Evolutionary conservation across 352 stramenopile species (phyloP).

Genomic region (Pseudoperonospora humuli): DNA sequence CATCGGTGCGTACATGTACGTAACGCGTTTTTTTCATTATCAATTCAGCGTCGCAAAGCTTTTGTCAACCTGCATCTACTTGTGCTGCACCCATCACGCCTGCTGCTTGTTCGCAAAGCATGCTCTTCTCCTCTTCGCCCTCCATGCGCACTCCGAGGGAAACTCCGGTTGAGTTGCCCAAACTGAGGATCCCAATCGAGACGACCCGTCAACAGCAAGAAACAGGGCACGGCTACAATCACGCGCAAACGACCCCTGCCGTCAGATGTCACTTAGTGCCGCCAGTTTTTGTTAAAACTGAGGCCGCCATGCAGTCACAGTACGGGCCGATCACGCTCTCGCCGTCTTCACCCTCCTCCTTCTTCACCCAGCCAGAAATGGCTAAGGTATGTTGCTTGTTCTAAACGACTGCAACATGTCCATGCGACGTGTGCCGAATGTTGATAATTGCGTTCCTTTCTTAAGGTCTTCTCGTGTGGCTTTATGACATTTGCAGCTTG

Average conservation of each 20-base stretch:
- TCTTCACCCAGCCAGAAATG: slow-evolving; percentile 31
- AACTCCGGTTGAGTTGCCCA: slow-evolving; percentile 15
- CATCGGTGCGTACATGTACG: neutral
- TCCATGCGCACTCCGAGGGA: neutral
- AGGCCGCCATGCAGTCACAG: neutral
- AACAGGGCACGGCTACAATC: slow-evolving; percentile 8
- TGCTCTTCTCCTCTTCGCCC: slow-evolving; percentile 11
- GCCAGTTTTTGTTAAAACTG: slow-evolving; percentile 14
- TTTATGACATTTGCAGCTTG: slow-evolving; percentile 36
- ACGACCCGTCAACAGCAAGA: slow-evolving; percentile 5
- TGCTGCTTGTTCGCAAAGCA: neutral
- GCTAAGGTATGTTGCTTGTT: slow-evolving; percentile 16
- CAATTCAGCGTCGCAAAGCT: slow-evolving; percentile 16
- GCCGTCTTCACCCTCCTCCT: slow-evolving; percentile 36
- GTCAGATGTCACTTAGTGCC: slow-evolving; percentile 8
- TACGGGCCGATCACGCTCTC: slow-evolving; percentile 23
- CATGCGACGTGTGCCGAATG: slow-evolving; percentile 5
- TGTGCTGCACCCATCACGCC: neutral
- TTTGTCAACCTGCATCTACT: neutral
- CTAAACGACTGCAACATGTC: slow-evolving; percentile 2
- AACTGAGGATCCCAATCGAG: slow-evolving; percentile 18
- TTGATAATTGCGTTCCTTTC: slow-evolving; percentile 13
- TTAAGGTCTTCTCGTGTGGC: slow-evolving; percentile 17
- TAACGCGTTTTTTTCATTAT: slow-evolving; percentile 27
- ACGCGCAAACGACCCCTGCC: slow-evolving; percentile 1